Conservation (phyloP, 2,329 filamentous ascomycete species). For the Mariannaea sp. region DNA sequence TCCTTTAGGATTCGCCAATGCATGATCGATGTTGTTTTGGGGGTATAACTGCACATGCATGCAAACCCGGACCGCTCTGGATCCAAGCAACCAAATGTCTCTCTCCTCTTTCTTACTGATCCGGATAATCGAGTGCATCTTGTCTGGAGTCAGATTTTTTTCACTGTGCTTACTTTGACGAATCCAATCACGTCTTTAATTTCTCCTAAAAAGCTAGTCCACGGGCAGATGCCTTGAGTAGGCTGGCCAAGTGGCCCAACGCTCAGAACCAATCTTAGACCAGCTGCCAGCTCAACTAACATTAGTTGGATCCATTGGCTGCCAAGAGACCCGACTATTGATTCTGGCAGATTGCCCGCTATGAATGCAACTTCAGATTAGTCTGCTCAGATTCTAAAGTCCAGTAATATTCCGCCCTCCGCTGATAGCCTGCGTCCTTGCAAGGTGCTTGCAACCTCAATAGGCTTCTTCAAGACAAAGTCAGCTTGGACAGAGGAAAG, state of each 20-base stretch:
- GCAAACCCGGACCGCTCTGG: neutral
- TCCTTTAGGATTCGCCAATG: conserved; percentile 1
- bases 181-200: conserved; percentile 11
- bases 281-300: conserved; percentile 15
- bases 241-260: conserved; percentile 28
- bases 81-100: neutral
- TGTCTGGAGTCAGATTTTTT: neutral
- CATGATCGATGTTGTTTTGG: conserved; percentile 5
- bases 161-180: neutral
- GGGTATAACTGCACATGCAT: conserved; percentile 8
- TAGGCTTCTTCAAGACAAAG: neutral
- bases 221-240: conserved; percentile 23
- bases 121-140: neutral
- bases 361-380: conserved; percentile 9
- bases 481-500: neutral
- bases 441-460: neutral
- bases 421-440: neutral
- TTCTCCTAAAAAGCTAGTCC: conserved; percentile 22
- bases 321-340: conserved; percentile 22
- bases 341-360: conserved; percentile 19
- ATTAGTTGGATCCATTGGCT: conserved; percentile 18
- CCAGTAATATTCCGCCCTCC: too few relatives aligned
- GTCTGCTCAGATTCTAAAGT: too few relatives aligned
- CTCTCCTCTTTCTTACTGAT: neutral
- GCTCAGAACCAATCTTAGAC: conserved; percentile 3